phyloP scores from a whole-genome alignment of 2,329 filamentous ascomycete genomes.

The Fusarium newnesense region DNA sequence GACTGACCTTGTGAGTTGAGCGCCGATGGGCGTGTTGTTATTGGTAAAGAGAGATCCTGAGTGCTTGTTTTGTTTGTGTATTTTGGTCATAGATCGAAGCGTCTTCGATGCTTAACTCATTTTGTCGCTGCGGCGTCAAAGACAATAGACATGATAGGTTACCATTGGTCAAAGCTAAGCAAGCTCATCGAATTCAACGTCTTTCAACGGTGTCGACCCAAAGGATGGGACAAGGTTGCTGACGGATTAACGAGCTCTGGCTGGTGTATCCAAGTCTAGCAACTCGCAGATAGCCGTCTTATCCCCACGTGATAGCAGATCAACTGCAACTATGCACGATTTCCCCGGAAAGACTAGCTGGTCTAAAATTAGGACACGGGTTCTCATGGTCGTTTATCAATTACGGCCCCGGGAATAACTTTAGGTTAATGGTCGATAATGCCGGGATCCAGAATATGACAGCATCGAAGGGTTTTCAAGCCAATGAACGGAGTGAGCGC shows the following conservation, averaged over 20 bases:
- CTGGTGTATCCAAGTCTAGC: not conserved
- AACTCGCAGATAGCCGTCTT: not conserved
- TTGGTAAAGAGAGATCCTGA: not conserved
- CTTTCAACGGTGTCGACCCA: accelerated
- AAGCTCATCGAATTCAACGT: too few species aligned
- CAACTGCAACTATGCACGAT: not conserved
- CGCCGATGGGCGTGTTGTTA: accelerated
- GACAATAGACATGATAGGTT: not conserved
- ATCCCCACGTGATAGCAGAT: not conserved
- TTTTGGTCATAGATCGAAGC: not conserved
- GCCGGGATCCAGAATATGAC: not conserved
- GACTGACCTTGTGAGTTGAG: not conserved
- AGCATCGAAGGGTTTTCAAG: accelerated
- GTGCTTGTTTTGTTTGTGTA: not conserved
- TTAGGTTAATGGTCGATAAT: accelerated
- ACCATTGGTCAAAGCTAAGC: accelerated
- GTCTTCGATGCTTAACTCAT: not conserved
- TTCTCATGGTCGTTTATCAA: too few species aligned
- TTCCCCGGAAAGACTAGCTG: not conserved
- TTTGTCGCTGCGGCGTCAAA: not conserved
- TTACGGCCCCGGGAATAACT: not conserved
- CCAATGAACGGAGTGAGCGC: not conserved
- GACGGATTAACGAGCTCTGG: not conserved
- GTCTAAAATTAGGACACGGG: not conserved
- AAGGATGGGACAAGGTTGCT: not conserved